These are phyloP conservation scores for Tieghemiomyces parasiticus DNA, from an alignment of 192 early-diverging fungal genomes.

Conservation along the genomic window DNA sequence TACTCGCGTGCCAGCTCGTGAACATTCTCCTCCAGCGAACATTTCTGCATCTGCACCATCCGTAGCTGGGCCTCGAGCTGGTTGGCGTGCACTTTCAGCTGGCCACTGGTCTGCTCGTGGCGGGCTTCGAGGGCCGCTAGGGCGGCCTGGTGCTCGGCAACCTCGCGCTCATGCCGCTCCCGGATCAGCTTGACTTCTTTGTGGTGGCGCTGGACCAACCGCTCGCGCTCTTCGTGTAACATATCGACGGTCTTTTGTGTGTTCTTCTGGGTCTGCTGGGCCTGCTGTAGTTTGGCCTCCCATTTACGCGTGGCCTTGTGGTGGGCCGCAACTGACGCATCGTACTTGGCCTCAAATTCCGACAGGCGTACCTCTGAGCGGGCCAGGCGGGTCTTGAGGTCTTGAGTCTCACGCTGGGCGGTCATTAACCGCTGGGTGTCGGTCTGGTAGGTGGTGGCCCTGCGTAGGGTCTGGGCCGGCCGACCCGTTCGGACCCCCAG, in stretches of 20 bases:
- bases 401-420: not conserved
- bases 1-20: conserved; percentile 3
- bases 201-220: not conserved
- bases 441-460: conserved; percentile 3
- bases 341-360: not conserved
- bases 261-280: not conserved
- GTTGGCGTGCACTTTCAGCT: not conserved
- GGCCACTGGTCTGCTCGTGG: not conserved
- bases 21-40: conserved; percentile 1
- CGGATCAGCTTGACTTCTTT: not conserved
- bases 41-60: conserved; percentile 11
- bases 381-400: not conserved
- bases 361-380: not conserved
- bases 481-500: not conserved
- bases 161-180: not conserved
- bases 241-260: not conserved
- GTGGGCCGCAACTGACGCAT: not conserved
- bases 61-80: conserved; percentile 9
- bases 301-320: not conserved
- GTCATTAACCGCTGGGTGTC: not conserved
- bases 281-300: not conserved
- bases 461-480: not conserved
- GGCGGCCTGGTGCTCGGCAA: not conserved
- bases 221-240: not conserved
- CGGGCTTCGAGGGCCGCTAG: not conserved